Evolutionary conservation across 257 asterid genomes (phyloP).

Genomic region (Voacanga thouarsii): DNA sequence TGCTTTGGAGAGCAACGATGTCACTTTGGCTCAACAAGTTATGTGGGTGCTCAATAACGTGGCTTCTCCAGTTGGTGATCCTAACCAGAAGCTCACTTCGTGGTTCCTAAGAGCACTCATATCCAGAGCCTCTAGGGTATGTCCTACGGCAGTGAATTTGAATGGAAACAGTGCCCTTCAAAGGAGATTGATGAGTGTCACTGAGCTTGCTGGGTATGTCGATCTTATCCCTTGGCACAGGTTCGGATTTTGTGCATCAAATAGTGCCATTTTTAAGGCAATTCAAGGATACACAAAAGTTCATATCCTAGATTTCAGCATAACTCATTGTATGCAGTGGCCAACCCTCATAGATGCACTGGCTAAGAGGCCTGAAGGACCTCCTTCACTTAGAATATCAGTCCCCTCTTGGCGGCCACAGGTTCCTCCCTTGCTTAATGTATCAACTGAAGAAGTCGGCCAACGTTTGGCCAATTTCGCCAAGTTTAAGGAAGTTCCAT

Average conservation of each 20-base stretch:
- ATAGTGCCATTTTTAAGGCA: slow-evolving; percentile 49
- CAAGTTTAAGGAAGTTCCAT: slow-evolving; percentile 52
- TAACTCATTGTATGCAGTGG: slow-evolving; percentile 85
- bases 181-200: slow-evolving; percentile 53
- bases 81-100: slow-evolving; percentile 69
- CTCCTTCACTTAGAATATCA: slow-evolving; percentile 47
- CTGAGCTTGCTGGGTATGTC: slow-evolving; percentile 74
- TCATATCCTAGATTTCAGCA: slow-evolving; percentile 66
- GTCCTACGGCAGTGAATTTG: slow-evolving; percentile 41
- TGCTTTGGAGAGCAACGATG: slow-evolving; percentile 68
- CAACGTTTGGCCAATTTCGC: slow-evolving; percentile 60
- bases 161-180: slow-evolving; percentile 17
- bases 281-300: slow-evolving; percentile 36
- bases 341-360: slow-evolving; percentile 66
- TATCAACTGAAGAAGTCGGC: slow-evolving; percentile 52
- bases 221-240: slow-evolving; percentile 83
- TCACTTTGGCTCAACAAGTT: slow-evolving; percentile 77
- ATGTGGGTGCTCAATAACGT: slow-evolving; percentile 92
- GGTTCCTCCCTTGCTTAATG: slow-evolving; percentile 61
- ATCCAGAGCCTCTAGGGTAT: slow-evolving; percentile 56
- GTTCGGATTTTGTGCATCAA: slow-evolving; percentile 70
- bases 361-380: slow-evolving; percentile 40
- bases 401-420: slow-evolving; percentile 57
- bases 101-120: slow-evolving; percentile 61
- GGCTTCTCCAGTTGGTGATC: slow-evolving; percentile 70